Evolutionary conservation across 2,329 filamentous ascomycete species (phyloP), one percentile per base, ranked within the genome.

Genomic region (Orbilia quercus): DNA sequence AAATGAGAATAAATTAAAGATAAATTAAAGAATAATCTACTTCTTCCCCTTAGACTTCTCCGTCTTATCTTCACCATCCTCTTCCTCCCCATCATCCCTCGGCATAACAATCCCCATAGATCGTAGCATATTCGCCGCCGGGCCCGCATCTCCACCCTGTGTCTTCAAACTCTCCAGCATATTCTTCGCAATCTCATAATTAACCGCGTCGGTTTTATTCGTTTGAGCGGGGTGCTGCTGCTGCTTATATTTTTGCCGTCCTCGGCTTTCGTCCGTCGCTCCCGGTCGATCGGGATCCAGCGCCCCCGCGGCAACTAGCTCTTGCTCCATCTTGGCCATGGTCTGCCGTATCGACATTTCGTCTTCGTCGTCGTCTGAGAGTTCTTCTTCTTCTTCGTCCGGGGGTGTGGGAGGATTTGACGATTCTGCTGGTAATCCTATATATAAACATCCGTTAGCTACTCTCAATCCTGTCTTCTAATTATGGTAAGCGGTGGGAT

Each of bases 121-220:
- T 5, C 89, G 89, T 78, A 99, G 85, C 72, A 99, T 83, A 79
- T 97, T 98, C 0, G 93, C 89, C 1, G 91, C 90, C 0, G 95
- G 95, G 0, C 95, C 95, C 31, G 91, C 85, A 83, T 90, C 87
- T 11, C 95, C 95, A 16, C 84, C 91, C 80, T 98, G 94, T 14
- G 91, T 89, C 79, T 96, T 96, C 81, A 99, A 93, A 77, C 91
- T 94, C 80, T 97, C 92, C 0, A 99, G 83, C 62, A 99, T 83
- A 78, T 98, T 98, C 80, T 90, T 92, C 16, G 91, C 92, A 22
- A 99, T 84, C 74, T 95, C 94, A 76, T 92, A 90, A 79, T 98
- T 91, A 25, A 95, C 88, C 0, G 86, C 84, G 7, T 87, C 80
- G 42, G 51, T 12, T 47, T 47, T 9, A 25, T 12, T 59, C 45